Evolutionary conservation across 2,329 filamentous ascomycete genomes (phyloP).

Genomic region (Plectosphaerella cucumerina): DNA sequence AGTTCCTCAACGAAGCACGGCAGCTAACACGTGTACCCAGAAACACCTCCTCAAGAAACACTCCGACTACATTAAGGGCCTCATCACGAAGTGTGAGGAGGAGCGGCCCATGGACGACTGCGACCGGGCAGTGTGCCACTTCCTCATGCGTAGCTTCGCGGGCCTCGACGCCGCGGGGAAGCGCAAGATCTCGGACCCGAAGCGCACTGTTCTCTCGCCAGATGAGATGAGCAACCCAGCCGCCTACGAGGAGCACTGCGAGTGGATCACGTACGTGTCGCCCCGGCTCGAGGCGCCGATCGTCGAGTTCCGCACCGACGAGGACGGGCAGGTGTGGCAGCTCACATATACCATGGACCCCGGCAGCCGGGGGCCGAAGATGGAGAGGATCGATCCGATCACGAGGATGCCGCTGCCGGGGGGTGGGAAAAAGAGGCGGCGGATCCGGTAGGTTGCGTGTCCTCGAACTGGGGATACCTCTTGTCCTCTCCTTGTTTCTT

Average conservation of each 20-base stretch:
- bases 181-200: conserved; percentile 9
- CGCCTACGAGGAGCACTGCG: conserved; percentile 8
- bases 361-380: not conserved
- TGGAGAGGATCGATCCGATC: not conserved
- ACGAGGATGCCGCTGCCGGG: not conserved
- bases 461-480: too few relatives aligned
- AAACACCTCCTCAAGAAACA: conserved; percentile 1
- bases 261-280: conserved; percentile 10
- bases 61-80: not conserved
- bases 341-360: not conserved
- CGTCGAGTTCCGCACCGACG: not conserved
- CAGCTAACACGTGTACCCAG: not conserved
- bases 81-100: conserved; percentile 5
- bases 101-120: conserved; percentile 7
- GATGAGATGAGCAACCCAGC: conserved; percentile 9
- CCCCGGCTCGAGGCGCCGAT: conserved; percentile 3
- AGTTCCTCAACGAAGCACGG: not conserved
- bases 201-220: conserved; percentile 6
- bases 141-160: conserved; percentile 13
- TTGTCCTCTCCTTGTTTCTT: too few relatives aligned
- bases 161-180: conserved; percentile 10
- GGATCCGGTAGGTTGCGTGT: too few relatives aligned
- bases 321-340: not conserved
- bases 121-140: conserved; percentile 8
- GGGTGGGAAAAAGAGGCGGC: not conserved